Percentiles rank a stretch among this genome's conserved stretches.
These are phyloP conservation scores for Ceratonia siliqua DNA, from an alignment of 306 rosid species.

Conservation along the genomic window DNA sequence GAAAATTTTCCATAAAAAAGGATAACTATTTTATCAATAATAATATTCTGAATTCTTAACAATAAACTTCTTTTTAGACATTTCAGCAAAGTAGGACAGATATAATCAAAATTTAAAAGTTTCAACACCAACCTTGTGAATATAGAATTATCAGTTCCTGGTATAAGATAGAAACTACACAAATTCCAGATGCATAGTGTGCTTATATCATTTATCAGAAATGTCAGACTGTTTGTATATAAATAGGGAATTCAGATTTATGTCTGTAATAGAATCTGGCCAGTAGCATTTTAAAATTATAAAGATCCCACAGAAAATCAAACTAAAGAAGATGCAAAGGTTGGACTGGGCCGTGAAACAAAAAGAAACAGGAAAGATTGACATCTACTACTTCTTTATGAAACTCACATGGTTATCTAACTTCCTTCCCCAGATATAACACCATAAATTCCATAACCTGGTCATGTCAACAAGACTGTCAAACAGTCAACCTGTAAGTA, in stretches of 20 bases:
- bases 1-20: slow-evolving; percentile 21
- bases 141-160: slow-evolving; percentile 16
- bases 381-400: background rate
- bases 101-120: slow-evolving; percentile 2
- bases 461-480: background rate
- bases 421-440: background rate
- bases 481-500: background rate
- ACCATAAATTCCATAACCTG: too few relatives aligned
- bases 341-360: background rate
- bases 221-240: background rate
- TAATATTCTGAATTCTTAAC: background rate
- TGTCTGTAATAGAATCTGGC: background rate
- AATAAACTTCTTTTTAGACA: background rate
- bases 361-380: background rate
- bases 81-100: background rate
- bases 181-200: slow-evolving; percentile 2
- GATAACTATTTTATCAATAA: background rate
- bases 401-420: background rate
- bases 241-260: background rate
- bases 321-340: background rate
- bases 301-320: background rate
- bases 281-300: background rate
- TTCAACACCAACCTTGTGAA: slow-evolving; percentile 17
- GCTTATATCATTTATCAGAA: background rate
- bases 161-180: background rate